These are phyloP conservation scores for Amaranthus cruentus DNA, from an alignment of 148 eudicot species.

Conservation along the genomic window DNA sequence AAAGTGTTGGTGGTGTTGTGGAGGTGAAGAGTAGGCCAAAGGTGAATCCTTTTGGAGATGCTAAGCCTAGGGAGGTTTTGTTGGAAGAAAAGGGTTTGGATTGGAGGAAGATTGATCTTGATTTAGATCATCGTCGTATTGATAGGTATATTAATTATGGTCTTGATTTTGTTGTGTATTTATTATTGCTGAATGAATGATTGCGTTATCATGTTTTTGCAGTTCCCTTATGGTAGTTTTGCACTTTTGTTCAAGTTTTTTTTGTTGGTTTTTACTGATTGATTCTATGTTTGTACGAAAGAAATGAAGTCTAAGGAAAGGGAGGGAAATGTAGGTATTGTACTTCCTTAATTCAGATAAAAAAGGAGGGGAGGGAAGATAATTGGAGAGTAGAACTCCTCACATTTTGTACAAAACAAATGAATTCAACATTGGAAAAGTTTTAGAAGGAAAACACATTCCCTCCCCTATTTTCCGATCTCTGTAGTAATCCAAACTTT, in stretches of 20 bases:
- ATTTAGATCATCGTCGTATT: conserved; percentile 66
- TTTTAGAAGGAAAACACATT: too few relatives aligned
- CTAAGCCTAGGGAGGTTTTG: conserved; percentile 94
- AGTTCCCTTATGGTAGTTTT: background rate
- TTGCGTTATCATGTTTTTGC: background rate
- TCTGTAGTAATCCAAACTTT: background rate
- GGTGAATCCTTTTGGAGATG: conserved; percentile 97
- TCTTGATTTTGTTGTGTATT: background rate
- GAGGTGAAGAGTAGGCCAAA: conserved; percentile 49
- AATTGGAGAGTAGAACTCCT: too few relatives aligned
- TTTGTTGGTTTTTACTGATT: too few relatives aligned
- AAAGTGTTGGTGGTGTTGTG: conserved; percentile 27
- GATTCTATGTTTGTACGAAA: too few relatives aligned
- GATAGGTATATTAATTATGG: conserved; percentile 47
- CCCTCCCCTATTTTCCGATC: background rate
- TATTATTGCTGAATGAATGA: background rate
- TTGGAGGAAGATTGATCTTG: conserved; percentile 93
- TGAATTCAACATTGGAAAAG: too few relatives aligned
- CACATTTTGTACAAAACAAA: too few relatives aligned
- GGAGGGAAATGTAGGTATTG: too few relatives aligned
- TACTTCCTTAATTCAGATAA: too few relatives aligned
- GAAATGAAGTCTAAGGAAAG: too few relatives aligned
- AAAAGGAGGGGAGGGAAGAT: too few relatives aligned
- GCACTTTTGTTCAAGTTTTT: background rate
- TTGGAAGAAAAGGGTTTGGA: conserved; percentile 82